Evolutionary conservation across 805 yeast genomes (phyloP), one percentile per base, ranked within the genome.

Genomic region (Lipomyces spencermartinsiae): DNA sequence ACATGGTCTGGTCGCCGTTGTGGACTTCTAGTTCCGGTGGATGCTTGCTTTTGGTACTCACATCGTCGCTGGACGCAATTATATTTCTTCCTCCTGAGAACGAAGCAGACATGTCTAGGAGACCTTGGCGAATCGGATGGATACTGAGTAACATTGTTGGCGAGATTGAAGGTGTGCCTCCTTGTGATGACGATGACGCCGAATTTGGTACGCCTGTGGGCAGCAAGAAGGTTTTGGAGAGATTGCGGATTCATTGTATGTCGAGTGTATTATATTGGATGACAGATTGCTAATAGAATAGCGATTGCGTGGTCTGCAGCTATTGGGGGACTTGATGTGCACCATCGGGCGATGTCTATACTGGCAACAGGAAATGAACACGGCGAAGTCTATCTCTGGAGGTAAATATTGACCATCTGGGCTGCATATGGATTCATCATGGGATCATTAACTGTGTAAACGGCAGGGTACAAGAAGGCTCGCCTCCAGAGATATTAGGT

Each of bases 331-430:
- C 59, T 54, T 22, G 29, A 46, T 29, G 34, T 14, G 31, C 37
- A 49, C 4, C 16, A 61, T 35, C 46, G 34, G 4, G 43, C 58
- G n/a, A 37, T 54, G 12, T 67, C 72, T 9, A 14, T 69, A 4
- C 39, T 69, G 6, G 72, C 64, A 4, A 67, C 72, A 4, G 72
- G 72, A 7, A 64, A 69, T 25, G 71, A 67, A 54, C 35, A 34
- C 25, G 71, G 72, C 16, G 65, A 63, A 22, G 14, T 67, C 10
- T 58, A 25, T 29, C 19, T 69, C 10, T 69, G 72, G 72, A 34
- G 61, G 35, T 39, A 29, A 22, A 6, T 37, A 16, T 14, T 35
- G 8, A 29, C 6, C 14, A 12, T 33, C 19, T 43, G 19, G n/a
- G 16, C 22, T 14, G 49, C 22, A 16, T n/a, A 43, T 43, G 22